phyloP scores from a whole-genome alignment of 2,329 filamentous ascomycete genomes.

The Stachybotrys chlorohalonatus region DNA sequence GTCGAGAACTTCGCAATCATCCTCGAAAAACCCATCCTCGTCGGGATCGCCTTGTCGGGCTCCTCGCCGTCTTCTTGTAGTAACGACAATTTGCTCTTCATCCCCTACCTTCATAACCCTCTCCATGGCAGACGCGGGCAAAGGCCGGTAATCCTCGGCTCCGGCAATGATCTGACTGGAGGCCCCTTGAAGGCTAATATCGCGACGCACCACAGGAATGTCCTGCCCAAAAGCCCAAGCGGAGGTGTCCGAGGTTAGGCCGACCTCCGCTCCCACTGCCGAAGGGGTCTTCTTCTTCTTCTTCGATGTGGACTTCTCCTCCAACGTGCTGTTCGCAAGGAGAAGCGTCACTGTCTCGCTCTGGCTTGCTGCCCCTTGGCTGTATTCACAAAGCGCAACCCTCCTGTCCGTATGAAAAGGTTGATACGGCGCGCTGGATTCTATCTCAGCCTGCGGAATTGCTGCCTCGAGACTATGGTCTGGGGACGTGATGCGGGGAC shows the following conservation, averaged over 20 bases:
- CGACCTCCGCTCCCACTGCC: background rate
- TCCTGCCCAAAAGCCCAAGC: slow-evolving; percentile 54
- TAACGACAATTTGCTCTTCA: slow-evolving; percentile 73
- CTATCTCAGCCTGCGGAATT: slow-evolving; percentile 76
- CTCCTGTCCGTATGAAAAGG: slow-evolving; percentile 90
- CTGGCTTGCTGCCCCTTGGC: slow-evolving; percentile 19
- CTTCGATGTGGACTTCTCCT: slow-evolving; percentile 26
- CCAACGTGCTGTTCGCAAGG: slow-evolving; percentile 30
- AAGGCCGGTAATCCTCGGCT: slow-evolving; percentile 46
- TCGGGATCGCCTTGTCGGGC: slow-evolving; percentile 40
- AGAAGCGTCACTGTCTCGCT: slow-evolving; percentile 27
- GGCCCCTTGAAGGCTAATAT: slow-evolving; percentile 36
- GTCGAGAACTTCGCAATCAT: slow-evolving; percentile 85
- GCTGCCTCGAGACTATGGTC: slow-evolving; percentile 48
- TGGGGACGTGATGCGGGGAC: slow-evolving; percentile 21
- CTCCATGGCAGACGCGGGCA: slow-evolving; percentile 57
- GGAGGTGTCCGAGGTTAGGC: slow-evolving; percentile 7
- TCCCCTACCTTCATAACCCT: slow-evolving; percentile 51
- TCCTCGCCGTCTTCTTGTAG: slow-evolving; percentile 60
- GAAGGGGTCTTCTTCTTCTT: slow-evolving; percentile 22
- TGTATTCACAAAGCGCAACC: slow-evolving; percentile 67
- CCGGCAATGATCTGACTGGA: slow-evolving; percentile 44
- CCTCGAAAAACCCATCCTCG: slow-evolving; percentile 79
- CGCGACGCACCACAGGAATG: slow-evolving; percentile 40
- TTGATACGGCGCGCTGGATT: slow-evolving; percentile 91